These are phyloP conservation scores for Aschersonia sp. DNA, from an alignment of 2,329 filamentous ascomycete species.

Conservation along the genomic window DNA sequence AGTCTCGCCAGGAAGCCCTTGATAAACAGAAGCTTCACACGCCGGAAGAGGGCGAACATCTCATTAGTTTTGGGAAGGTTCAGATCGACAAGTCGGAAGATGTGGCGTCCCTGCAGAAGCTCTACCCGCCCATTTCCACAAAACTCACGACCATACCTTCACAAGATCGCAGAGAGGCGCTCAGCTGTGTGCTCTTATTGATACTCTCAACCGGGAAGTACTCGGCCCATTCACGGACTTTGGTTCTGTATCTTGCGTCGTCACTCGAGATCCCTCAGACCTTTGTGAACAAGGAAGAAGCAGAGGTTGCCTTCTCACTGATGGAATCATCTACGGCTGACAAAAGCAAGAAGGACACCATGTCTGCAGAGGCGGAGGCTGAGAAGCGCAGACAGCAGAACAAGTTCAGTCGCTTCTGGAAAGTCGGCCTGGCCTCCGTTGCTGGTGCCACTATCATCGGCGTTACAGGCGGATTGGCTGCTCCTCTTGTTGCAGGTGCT, in stretches of 20 bases:
- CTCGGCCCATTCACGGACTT: slow-evolving; percentile 54
- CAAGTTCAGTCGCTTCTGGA: slow-evolving; percentile 63
- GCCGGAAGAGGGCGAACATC: slow-evolving; percentile 20
- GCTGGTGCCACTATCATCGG: slow-evolving; percentile 85
- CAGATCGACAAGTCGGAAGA: slow-evolving; percentile 20
- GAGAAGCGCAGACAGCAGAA: slow-evolving; percentile 60
- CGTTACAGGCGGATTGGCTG: slow-evolving; percentile 80
- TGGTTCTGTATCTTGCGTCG: slow-evolving; percentile 54
- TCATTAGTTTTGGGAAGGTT: slow-evolving; percentile 25
- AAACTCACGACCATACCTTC: slow-evolving; percentile 41
- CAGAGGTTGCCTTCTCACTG: slow-evolving; percentile 60
- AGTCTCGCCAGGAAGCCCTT: slow-evolving; percentile 27
- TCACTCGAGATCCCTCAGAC: slow-evolving; percentile 48
- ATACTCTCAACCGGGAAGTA: slow-evolving; percentile 62
- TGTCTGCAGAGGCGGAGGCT: slow-evolving; percentile 65
- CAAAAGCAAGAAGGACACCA: slow-evolving; percentile 25
- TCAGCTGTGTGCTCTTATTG: slow-evolving; percentile 58
- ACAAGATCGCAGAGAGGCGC: slow-evolving; percentile 44
- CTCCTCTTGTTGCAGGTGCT: slow-evolving; percentile 74
- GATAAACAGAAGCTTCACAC: slow-evolving; percentile 20
- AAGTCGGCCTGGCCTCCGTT: slow-evolving; percentile 77
- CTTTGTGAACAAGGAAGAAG: slow-evolving; percentile 55
- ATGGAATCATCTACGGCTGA: slow-evolving; percentile 45
- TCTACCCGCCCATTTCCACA: slow-evolving; percentile 39
- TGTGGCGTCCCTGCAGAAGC: slow-evolving; percentile 28